phyloP scores from a whole-genome alignment of 345 rosid species.

The Excoecaria cochinchinensis region DNA sequence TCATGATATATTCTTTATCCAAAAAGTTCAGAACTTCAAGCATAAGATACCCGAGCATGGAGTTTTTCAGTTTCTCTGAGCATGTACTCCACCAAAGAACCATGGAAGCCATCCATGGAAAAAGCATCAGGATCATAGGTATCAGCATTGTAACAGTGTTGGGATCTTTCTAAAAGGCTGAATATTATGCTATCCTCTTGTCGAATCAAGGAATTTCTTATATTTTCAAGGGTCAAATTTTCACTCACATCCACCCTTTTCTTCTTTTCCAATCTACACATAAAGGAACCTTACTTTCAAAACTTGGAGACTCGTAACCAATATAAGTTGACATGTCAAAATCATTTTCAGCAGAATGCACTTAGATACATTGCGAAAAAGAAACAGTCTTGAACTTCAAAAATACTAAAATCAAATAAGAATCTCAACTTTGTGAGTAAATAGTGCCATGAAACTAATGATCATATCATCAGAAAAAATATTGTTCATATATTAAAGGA shows the following conservation, averaged over 20 bases:
- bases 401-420: neutral
- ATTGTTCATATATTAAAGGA: neutral
- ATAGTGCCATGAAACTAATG: neutral
- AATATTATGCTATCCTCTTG: constrained; percentile 95
- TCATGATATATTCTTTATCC: neutral
- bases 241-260: constrained; percentile 75
- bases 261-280: constrained; percentile 43
- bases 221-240: constrained; percentile 68
- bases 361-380: neutral
- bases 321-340: neutral
- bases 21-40: neutral
- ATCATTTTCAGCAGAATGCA: neutral
- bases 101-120: constrained; percentile 68
- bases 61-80: constrained; percentile 84
- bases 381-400: constrained; percentile 1
- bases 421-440: neutral
- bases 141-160: constrained; percentile 73
- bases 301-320: neutral
- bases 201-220: constrained; percentile 69
- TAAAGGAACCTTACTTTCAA: constrained; percentile 10
- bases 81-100: constrained; percentile 82
- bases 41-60: constrained; percentile 62
- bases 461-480: neutral
- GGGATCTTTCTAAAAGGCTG: constrained; percentile 78
- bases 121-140: constrained; percentile 83